Evolutionary conservation across 192 early-diverging fungal species (phyloP), one percentile per base, ranked within the genome.

Genomic region (Phycomyces blakesleeanus): DNA sequence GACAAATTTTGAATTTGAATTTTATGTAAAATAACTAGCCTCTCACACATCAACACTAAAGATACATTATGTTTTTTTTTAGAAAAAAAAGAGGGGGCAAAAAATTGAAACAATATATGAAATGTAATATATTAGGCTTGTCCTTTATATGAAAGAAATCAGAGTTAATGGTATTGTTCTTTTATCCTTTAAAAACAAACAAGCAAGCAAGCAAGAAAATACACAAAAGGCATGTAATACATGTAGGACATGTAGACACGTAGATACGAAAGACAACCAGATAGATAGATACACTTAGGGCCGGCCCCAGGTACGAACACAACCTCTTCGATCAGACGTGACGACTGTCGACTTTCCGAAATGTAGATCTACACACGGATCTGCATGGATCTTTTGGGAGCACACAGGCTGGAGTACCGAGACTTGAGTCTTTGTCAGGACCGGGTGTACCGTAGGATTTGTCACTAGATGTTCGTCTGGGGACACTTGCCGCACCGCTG

Each of bases 241-340:
- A n/a, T n/a, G n/a, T n/a, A n/a, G n/a, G n/a, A n/a, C n/a, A 53
- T 53, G 26, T 5, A 24, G 12, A 24, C 3, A 9, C 12, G 18
- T 24, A 24, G 15, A 21, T 9, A 52, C 21, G 15, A 24, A 52
- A 24, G 26, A 52, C 21, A 24, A 24, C 51, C 21, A 22, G 50
- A 51, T 14, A 52, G 25, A 52, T 14, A 4, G 15, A n/a, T 5
- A 29, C 29, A 29, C 34, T 59, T 51, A 67, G 37, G 70, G 70
- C 47, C 70, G 42, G 58, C 70, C 63, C 70, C 70, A 72, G 14
- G 47, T 66, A 39, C 64, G 57, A n/a, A 62, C 55, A 24, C 64
- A 51, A 11, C 70, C 70, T 38, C 70, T 51, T 25, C 70, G 58
- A 61, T 72, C 70, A 2, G 70, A 67, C 15, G 70, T 72, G 3